A percentile compares a stretch with the other conserved stretches of the same genome.
These are phyloP conservation scores for Amaranthus hypochondriacus DNA, from an alignment of 148 eudicot species.

Conservation along the genomic window DNA sequence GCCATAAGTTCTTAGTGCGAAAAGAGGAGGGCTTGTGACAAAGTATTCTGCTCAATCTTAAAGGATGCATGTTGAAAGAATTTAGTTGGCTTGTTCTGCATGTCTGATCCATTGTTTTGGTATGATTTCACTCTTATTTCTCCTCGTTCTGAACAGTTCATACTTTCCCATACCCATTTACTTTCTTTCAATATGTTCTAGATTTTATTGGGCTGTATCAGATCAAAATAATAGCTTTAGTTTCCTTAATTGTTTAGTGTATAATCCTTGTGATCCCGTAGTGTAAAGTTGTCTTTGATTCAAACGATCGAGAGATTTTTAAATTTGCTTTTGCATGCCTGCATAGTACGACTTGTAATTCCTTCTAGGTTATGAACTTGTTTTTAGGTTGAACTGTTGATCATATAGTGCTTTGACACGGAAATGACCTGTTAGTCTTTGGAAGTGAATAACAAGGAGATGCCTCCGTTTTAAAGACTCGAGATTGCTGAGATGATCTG, in stretches of 20 bases:
- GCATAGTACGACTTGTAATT: not conserved
- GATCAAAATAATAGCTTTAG: too few species aligned
- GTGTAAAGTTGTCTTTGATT: too few species aligned
- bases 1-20: slow-evolving; percentile 31
- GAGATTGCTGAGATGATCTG: not conserved
- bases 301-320: not conserved
- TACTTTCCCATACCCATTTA: not conserved
- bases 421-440: not conserved
- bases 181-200: not conserved
- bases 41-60: not conserved
- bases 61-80: not conserved
- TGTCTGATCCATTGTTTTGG: not conserved
- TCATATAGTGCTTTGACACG: not conserved
- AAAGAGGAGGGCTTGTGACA: slow-evolving; percentile 2
- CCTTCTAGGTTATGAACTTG: not conserved
- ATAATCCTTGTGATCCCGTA: too few species aligned
- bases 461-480: not conserved
- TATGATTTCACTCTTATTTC: not conserved
- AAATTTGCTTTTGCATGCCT: not conserved
- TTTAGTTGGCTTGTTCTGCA: not conserved
- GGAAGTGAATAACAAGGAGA: not conserved
- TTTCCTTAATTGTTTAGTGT: too few species aligned
- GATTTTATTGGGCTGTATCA: too few species aligned
- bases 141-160: too few species aligned
- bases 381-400: not conserved